Base-by-base conservation (phyloP, 2,329 filamentous ascomycete genomes). In the Colletotrichum limetticola region DNA sequence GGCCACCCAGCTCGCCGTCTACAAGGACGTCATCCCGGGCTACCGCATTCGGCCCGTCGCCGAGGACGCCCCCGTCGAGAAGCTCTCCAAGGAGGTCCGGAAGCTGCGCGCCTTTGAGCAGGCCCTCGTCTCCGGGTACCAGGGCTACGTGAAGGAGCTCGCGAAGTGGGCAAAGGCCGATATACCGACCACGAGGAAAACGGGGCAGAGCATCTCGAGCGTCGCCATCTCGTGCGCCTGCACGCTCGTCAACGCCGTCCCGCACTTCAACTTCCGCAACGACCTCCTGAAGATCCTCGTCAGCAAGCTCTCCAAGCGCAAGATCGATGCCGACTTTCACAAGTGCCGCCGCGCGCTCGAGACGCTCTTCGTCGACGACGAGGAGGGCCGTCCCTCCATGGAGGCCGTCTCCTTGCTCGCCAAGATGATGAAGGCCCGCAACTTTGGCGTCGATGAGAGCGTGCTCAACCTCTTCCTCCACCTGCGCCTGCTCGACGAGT, bases 251-350 rank as follows among this genome's bases (percentile, higher is more conserved):
- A 90, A 90, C 24, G 88, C 93, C 1, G 95, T 98, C 1, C 94
- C 97, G 4, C 97, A 99, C 85, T 99, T 99, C 90, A 99, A 99
- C 86, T 98, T 97, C 83, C 92, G 97, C 53, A 89, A 88, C 61
- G 96, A 99, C 66, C 86, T 99, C 66, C 85, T 99, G 74, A 95
- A 94, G 82, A 96, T 98, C 71, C 81, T 99, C 16, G 92, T 98
- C 26, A 91, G 91, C 76, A 97, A 97, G 81, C 87, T 99, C 46
- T 95, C 94, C 78, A 89, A 88, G 70, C 90, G 91, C 76, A 89
- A 88, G 66, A 84, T 94, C 1, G 94, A 97, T 79, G 88, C 87
- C 2, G 92, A 97, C 74, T 97, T 95, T 76, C 82, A 89, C 75
- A 95, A 94, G 81, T 97, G 94, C 77, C 88, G 93, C 12, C 88